Evolutionary conservation across 306 rosid species (phyloP).

Genomic region (Cucurbita maxima): DNA sequence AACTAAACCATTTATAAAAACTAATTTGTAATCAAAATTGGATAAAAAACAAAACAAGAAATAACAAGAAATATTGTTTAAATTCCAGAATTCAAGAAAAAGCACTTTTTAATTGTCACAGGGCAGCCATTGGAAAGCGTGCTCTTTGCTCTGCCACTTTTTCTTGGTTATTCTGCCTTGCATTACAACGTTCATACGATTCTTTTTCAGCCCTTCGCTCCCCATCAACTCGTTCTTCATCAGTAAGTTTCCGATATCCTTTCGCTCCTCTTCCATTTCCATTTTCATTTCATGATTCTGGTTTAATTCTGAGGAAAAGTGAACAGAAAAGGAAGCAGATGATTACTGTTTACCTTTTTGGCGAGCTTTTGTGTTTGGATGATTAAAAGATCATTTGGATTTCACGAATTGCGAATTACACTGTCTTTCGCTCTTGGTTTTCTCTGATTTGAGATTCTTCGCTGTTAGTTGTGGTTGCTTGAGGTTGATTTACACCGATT

Average conservation of each 20-base stretch:
- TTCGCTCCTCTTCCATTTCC: neutral
- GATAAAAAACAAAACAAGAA: too few relatives aligned
- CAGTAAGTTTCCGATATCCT: neutral
- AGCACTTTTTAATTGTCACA: neutral
- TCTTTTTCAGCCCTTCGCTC: neutral
- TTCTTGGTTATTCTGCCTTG: neutral
- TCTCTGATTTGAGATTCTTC: neutral
- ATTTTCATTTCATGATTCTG: neutral
- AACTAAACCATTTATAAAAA: too few relatives aligned
- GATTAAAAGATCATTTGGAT: neutral
- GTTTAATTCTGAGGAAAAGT: neutral
- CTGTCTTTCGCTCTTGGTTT: neutral
- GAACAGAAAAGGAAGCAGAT: neutral
- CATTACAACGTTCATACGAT: neutral
- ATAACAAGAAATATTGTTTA: neutral
- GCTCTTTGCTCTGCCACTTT: neutral
- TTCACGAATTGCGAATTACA: neutral
- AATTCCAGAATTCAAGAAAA: neutral
- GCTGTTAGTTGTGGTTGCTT: neutral
- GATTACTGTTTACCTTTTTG: neutral
- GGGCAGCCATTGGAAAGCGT: neutral
- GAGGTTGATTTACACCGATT: neutral
- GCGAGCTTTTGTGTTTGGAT: neutral
- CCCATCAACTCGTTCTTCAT: neutral
- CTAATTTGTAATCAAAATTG: too few relatives aligned